Evolutionary conservation across 2,329 filamentous ascomycete species (phyloP).

Genomic region (Calonectria pteridis): DNA sequence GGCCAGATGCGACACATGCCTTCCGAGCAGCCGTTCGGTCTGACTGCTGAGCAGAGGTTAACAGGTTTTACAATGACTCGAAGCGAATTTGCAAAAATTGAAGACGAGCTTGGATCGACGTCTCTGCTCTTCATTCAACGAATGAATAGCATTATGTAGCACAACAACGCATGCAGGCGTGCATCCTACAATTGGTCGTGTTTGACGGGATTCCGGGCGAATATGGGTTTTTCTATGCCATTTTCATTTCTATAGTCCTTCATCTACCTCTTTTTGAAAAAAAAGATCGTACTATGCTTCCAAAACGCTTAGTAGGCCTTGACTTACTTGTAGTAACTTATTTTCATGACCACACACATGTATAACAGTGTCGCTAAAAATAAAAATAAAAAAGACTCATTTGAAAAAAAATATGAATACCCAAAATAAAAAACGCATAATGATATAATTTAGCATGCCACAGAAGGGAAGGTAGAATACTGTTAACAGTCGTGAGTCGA

Average conservation of each 20-base stretch:
- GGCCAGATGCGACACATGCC: not conserved
- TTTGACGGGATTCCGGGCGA: too few relatives aligned
- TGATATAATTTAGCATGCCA: not conserved
- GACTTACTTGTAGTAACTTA: not conserved
- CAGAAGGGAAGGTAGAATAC: not conserved
- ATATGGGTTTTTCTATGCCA: not conserved
- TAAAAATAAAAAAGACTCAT: not conserved
- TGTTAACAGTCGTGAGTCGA: not conserved
- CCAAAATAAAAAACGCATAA: not conserved
- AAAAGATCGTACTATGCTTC: not conserved
- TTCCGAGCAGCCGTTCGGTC: not conserved
- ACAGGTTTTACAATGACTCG: not conserved
- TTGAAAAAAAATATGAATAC: not conserved
- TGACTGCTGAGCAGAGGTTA: not conserved
- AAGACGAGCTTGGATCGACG: not conserved
- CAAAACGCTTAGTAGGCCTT: not conserved
- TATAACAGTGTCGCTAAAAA: not conserved
- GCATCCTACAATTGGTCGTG: not conserved
- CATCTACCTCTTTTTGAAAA: not conserved
- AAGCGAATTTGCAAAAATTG: not conserved
- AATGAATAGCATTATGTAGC: not conserved
- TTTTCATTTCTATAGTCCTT: not conserved
- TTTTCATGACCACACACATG: not conserved
- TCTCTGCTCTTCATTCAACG: not conserved
- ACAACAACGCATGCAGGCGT: not conserved